phyloP scores from a whole-genome alignment of 495 filamentous ascomycete species.

The Podospora comata region DNA sequence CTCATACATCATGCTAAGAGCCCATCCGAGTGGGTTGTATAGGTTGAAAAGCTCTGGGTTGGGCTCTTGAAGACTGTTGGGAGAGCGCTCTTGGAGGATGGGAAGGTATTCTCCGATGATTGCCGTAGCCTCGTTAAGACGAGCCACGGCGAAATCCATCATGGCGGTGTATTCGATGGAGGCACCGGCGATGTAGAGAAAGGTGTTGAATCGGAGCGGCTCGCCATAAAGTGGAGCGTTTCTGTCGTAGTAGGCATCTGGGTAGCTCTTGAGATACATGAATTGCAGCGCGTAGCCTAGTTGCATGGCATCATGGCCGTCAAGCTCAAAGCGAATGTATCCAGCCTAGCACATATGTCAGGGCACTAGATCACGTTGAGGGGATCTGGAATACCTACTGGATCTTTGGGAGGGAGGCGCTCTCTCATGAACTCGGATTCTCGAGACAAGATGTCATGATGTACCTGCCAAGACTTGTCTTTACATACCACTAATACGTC shows the following conservation, averaged over 20 bases:
- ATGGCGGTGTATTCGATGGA: conserved; percentile 12
- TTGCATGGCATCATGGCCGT: conserved; percentile 4
- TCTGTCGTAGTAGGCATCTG: not conserved
- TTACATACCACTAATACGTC: conserved; percentile 23
- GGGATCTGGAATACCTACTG: conserved; percentile 13
- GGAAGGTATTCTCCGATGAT: conserved; percentile 2
- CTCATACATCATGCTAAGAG: conserved; percentile 20
- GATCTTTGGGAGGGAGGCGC: conserved; percentile 16
- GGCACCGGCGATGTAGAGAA: conserved; percentile 23
- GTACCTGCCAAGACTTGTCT: conserved; percentile 11
- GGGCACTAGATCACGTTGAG: not conserved
- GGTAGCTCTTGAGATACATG: conserved; percentile 27
- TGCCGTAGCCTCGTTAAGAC: conserved; percentile 13
- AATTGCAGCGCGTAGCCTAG: conserved; percentile 22
- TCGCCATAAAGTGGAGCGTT: conserved; percentile 10
- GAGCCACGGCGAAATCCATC: conserved; percentile 15
- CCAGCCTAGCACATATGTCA: conserved; percentile 8
- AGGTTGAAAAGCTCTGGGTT: conserved; percentile 16
- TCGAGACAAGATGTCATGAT: conserved; percentile 24
- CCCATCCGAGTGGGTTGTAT: conserved; percentile 15
- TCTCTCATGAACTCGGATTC: conserved; percentile 22
- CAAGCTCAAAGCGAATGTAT: conserved; percentile 13
- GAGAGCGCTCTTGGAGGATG: not conserved
- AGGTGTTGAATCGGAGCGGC: conserved; percentile 10
- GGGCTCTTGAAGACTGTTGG: not conserved